Evolutionary conservation across 2,329 filamentous ascomycete genomes (phyloP).

Genomic region (Colletotrichum spinosum): DNA sequence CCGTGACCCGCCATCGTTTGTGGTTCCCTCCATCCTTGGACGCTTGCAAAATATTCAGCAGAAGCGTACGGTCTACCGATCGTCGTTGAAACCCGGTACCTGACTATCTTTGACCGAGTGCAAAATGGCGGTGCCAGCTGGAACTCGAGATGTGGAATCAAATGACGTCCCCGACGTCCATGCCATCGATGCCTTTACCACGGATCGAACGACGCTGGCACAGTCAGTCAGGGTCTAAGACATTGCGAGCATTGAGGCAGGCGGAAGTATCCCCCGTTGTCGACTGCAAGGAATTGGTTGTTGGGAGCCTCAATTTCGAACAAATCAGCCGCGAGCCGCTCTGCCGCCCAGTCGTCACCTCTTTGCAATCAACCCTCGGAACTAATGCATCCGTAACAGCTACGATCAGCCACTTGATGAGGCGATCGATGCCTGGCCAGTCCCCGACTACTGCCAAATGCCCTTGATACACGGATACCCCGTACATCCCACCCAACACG

Average conservation of each 20-base stretch:
- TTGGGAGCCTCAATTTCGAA: slow-evolving; percentile 18
- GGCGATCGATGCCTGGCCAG: background rate
- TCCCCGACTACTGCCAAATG: too few species aligned
- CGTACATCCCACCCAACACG: too few species aligned
- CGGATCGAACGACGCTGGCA: slow-evolving; percentile 1
- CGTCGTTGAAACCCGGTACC: slow-evolving; percentile 15
- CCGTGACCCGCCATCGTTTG: slow-evolving; percentile 21
- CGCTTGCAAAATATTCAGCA: background rate
- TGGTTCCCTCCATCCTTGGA: slow-evolving; percentile 2
- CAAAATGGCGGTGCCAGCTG: background rate
- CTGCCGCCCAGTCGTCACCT: slow-evolving; percentile 12
- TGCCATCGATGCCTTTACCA: slow-evolving; percentile 7
- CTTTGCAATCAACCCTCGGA: background rate
- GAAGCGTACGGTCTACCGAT: slow-evolving; percentile 9
- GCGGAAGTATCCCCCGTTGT: background rate
- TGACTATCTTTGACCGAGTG: slow-evolving; percentile 4
- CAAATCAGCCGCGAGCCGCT: background rate
- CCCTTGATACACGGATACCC: too few species aligned
- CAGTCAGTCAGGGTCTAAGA: slow-evolving; percentile 12
- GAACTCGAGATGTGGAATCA: slow-evolving; percentile 14
- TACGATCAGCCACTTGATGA: background rate
- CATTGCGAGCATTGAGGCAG: slow-evolving; percentile 1
- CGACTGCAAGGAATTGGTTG: slow-evolving; percentile 14
- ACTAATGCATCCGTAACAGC: background rate
- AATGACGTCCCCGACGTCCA: background rate